These are phyloP conservation scores for Spathaspora hagerdaliae DNA, from an alignment of 805 yeast species.

Conservation along the genomic window DNA sequence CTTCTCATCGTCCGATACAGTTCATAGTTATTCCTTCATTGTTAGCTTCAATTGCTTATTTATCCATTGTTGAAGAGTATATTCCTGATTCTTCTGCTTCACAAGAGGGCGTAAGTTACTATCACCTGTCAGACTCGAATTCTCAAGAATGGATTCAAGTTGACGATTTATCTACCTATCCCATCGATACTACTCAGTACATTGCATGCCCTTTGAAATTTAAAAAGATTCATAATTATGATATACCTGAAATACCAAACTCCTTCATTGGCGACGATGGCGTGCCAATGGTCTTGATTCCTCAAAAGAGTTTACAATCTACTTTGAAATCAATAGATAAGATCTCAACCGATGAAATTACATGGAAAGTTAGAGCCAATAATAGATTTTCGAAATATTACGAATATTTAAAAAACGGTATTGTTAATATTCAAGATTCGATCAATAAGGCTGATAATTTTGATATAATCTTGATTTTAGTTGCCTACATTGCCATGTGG, in stretches of 20 bases:
- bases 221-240: conserved; percentile 38
- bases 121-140: conserved; percentile 19
- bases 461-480: conserved; percentile 72
- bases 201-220: conserved; percentile 57
- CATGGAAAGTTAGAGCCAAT: conserved; percentile 60
- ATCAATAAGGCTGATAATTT: conserved; percentile 76
- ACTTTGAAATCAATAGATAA: conserved; percentile 19
- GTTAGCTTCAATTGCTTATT: conserved; percentile 75
- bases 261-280: conserved; percentile 12
- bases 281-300: conserved; percentile 39
- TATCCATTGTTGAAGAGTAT: conserved; percentile 69
- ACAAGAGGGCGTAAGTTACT: conserved; percentile 12
- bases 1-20: conserved; percentile 86
- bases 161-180: conserved; percentile 35
- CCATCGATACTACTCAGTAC: conserved; percentile 40
- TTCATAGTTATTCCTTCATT: conserved; percentile 68
- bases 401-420: conserved; percentile 43
- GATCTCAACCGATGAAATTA: conserved; percentile 38
- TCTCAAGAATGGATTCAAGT: conserved; percentile 49
- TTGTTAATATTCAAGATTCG: conserved; percentile 39
- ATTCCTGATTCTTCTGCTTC: conserved; percentile 34
- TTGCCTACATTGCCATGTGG: conserved; percentile 86
- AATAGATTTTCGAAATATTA: conserved; percentile 54
- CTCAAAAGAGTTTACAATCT: conserved; percentile 12
- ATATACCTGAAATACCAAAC: conserved; percentile 39